Evolutionary conservation across 2,329 filamentous ascomycete species (phyloP).

Genomic region (Diaporthe vexans): DNA sequence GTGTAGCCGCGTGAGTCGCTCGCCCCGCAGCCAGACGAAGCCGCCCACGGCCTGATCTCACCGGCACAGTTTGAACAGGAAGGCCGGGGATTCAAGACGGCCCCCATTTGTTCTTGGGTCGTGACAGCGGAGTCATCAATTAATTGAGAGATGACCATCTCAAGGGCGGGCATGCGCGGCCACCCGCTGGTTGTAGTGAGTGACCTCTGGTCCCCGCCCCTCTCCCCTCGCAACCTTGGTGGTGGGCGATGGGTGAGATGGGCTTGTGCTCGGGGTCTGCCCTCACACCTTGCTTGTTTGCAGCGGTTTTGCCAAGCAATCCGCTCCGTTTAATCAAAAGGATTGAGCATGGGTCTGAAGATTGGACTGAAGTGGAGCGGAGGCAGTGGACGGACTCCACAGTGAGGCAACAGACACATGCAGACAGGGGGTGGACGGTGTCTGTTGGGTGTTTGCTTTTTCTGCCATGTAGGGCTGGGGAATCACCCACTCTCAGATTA

Average conservation of each 20-base stretch:
- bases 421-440: constrained; percentile 16
- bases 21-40: constrained; percentile 1
- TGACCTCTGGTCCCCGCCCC: not conserved
- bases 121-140: constrained; percentile 1
- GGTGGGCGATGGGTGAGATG: constrained; percentile 4
- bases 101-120: not conserved
- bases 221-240: not conserved
- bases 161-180: constrained; percentile 12
- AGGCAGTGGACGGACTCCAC: constrained; percentile 30
- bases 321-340: constrained; percentile 35
- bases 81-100: not conserved
- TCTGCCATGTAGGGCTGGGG: constrained; percentile 34
- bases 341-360: constrained; percentile 33
- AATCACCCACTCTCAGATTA: constrained; percentile 34
- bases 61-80: not conserved
- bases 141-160: not conserved
- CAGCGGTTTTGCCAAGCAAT: constrained; percentile 12
- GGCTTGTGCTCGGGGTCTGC: constrained; percentile 10
- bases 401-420: constrained; percentile 27
- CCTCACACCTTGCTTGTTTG: constrained; percentile 4
- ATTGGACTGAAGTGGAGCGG: constrained; percentile 24
- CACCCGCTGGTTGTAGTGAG: not conserved
- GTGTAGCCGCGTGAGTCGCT: not conserved
- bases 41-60: not conserved
- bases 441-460: constrained; percentile 36